These are phyloP conservation scores for Talaromyces trachyspermus DNA, from an alignment of 495 filamentous ascomycete genomes.

Conservation along the genomic window DNA sequence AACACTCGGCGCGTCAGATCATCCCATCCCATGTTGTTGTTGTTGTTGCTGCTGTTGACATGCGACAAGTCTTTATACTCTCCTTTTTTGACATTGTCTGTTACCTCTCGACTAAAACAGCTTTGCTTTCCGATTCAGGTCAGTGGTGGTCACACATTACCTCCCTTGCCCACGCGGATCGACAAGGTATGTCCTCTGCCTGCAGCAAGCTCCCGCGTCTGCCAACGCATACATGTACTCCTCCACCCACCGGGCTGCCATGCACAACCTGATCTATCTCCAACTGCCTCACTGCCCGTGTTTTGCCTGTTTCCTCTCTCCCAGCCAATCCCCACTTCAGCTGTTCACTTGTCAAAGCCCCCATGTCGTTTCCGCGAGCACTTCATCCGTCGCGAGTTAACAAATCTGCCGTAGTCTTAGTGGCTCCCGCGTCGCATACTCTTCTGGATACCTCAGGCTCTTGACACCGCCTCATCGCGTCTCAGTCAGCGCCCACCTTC, in stretches of 20 bases:
- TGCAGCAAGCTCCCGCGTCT: conserved; percentile 32
- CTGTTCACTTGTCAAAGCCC: no score
- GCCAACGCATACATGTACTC: conserved; percentile 49
- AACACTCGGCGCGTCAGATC: conserved; percentile 2
- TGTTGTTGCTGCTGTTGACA: neutral
- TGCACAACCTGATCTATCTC: conserved; percentile 2
- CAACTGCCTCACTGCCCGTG: conserved; percentile 14
- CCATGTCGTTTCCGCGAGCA: no score
- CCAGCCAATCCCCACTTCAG: neutral
- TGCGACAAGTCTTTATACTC: neutral
- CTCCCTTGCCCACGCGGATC: conserved; percentile 12
- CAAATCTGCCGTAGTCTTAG: no score
- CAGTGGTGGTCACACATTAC: neutral
- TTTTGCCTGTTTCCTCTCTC: neutral
- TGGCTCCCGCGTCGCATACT: no score
- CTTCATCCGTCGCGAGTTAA: no score
- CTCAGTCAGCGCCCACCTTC: conserved; percentile 3
- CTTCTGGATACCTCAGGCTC: conserved; percentile 8
- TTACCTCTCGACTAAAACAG: no score
- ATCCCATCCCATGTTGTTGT: no score
- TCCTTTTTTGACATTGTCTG: neutral
- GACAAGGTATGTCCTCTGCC: conserved; percentile 37
- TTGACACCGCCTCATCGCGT: conserved; percentile 6
- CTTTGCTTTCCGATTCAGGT: no score
- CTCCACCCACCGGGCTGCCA: conserved; percentile 15